Conservation (phyloP, 495 filamentous ascomycete genomes). For the Daldinia loculata region DNA sequence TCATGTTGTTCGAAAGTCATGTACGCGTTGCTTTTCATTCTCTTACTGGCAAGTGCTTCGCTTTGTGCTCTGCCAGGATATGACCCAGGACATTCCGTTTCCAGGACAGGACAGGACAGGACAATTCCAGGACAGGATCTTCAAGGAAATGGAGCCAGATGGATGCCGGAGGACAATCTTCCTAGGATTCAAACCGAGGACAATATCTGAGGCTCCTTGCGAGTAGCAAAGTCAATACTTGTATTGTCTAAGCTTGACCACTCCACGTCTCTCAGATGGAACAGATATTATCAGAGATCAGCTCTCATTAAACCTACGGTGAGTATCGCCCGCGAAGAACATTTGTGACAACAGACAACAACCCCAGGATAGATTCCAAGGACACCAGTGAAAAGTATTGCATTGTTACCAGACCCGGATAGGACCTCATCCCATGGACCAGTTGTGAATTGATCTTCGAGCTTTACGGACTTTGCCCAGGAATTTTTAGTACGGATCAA, state of each 20-base stretch:
- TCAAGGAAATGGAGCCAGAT: slow-evolving; percentile 41
- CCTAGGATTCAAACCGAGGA: slow-evolving; percentile 20
- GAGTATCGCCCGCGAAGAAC: slow-evolving; percentile 40
- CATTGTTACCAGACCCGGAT: slow-evolving; percentile 24
- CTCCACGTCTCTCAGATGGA: slow-evolving; percentile 43
- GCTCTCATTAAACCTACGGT: slow-evolving; percentile 20
- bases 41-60: slow-evolving; percentile 42
- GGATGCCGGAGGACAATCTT: slow-evolving; percentile 22
- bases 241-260: slow-evolving; percentile 23
- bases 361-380: slow-evolving; percentile 28
- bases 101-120: slow-evolving; percentile 32
- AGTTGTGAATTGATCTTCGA: slow-evolving; percentile 34
- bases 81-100: slow-evolving; percentile 31
- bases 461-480: slow-evolving; percentile 22
- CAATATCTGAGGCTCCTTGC: slow-evolving; percentile 34
- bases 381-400: slow-evolving; percentile 30
- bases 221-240: slow-evolving; percentile 1
- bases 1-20: slow-evolving; percentile 39
- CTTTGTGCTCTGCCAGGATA: slow-evolving; percentile 31
- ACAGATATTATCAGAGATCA: slow-evolving; percentile 33
- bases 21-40: slow-evolving; percentile 24
- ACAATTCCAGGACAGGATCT: slow-evolving; percentile 28
- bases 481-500: slow-evolving; percentile 20
- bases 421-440: slow-evolving; percentile 15
- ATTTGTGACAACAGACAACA: slow-evolving; percentile 38